Evolutionary conservation across 2,329 filamentous ascomycete species (phyloP).

Genomic region (Ascochyta fabae): DNA sequence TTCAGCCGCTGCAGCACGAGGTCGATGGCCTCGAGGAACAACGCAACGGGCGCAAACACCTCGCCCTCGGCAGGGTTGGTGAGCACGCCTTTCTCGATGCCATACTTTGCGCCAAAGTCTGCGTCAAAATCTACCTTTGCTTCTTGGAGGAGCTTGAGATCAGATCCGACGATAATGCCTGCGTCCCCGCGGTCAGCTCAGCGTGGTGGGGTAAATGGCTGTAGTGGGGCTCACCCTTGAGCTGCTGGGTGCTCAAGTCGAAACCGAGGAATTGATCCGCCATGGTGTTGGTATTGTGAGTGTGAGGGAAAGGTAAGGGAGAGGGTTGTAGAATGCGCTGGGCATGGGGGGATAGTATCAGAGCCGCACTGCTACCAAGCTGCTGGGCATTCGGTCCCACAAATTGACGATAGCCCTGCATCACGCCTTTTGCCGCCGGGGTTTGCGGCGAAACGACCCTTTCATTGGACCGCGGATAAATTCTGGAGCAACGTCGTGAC

Average conservation of each 20-base stretch:
- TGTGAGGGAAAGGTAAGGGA: not conserved
- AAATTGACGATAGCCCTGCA: constrained; percentile 18
- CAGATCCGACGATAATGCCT: constrained; percentile 84
- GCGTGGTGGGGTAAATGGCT: constrained; percentile 45
- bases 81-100: constrained; percentile 85
- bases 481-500: constrained; percentile 10
- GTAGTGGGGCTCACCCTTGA: constrained; percentile 71
- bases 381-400: constrained; percentile 10
- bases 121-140: constrained; percentile 95
- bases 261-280: constrained; percentile 80
- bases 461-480: constrained; percentile 39
- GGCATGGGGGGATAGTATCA: constrained; percentile 22
- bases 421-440: constrained; percentile 43
- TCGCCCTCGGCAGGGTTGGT: constrained; percentile 82
- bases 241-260: constrained; percentile 94
- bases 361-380: not conserved
- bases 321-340: not conserved
- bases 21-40: constrained; percentile 95
- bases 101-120: constrained; percentile 69
- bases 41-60: constrained; percentile 88
- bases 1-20: constrained; percentile 78
- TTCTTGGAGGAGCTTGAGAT: constrained; percentile 79
- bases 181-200: constrained; percentile 12
- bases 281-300: constrained; percentile 32
- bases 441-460: constrained; percentile 27